A percentile compares a stretch with the other conserved stretches of the same genome.
phyloP scores from a whole-genome alignment of 75 land plant species.

The Cupressus sempervirens region DNA sequence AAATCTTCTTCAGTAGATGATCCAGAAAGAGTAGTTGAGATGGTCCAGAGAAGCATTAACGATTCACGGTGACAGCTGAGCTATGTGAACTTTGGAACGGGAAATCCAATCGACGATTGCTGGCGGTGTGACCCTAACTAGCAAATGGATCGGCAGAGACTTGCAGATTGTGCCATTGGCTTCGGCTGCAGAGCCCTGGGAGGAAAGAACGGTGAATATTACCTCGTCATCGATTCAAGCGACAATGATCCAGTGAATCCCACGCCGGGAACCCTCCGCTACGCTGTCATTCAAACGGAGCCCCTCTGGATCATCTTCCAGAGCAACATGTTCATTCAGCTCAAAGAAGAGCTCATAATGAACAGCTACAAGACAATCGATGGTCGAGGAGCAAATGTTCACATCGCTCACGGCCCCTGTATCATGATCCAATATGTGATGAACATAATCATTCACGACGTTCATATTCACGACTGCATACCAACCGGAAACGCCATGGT shows the following conservation, averaged over 20 bases:
- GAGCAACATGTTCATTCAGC: slow-evolving; percentile 36
- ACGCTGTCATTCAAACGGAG: slow-evolving; percentile 64
- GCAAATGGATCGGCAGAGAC: slow-evolving; percentile 31
- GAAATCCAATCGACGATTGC: slow-evolving; percentile 43
- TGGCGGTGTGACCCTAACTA: slow-evolving; percentile 43
- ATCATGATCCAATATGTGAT: slow-evolving; percentile 35
- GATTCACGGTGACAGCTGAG: slow-evolving; percentile 5
- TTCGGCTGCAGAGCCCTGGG: slow-evolving; percentile 44
- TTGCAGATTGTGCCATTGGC: slow-evolving; percentile 48
- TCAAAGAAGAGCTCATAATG: slow-evolving; percentile 49
- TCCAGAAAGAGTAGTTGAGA: not conserved
- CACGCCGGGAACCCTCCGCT: slow-evolving; percentile 62
- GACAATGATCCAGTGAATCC: slow-evolving; percentile 64
- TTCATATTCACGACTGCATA: slow-evolving; percentile 39
- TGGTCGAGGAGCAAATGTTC: slow-evolving; percentile 43
- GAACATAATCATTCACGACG: slow-evolving; percentile 38
- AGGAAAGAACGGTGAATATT: slow-evolving; percentile 32
- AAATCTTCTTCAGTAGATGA: not conserved
- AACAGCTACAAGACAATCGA: slow-evolving; percentile 58
- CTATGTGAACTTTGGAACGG: slow-evolving; percentile 17
- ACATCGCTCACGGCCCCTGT: slow-evolving; percentile 44
- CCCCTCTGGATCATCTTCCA: slow-evolving; percentile 67
- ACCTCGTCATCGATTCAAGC: slow-evolving; percentile 39
- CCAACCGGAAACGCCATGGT: slow-evolving; percentile 34
- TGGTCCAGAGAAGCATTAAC: slow-evolving; percentile 7